These are phyloP conservation scores for Fusarium verrucosum DNA, from an alignment of 2,329 filamentous ascomycete genomes.

Conservation along the genomic window DNA sequence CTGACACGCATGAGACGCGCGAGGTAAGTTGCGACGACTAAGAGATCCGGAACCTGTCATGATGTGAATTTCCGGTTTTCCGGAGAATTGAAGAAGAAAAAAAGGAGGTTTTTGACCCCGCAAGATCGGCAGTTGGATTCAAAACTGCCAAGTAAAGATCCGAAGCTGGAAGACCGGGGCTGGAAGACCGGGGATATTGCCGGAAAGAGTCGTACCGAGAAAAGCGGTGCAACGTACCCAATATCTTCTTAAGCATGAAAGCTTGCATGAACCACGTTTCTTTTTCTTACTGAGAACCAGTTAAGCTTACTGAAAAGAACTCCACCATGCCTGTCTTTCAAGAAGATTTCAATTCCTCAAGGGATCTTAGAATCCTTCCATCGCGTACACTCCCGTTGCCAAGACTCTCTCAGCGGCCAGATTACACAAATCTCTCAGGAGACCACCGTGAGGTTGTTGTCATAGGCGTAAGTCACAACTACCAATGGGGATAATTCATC, in stretches of 20 bases:
- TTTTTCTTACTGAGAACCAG: background rate
- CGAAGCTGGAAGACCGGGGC: slow-evolving; percentile 5
- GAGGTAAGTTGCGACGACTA: background rate
- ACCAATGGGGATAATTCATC: accelerated
- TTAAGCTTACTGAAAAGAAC: accelerated
- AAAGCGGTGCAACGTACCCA: background rate
- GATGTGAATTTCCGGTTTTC: slow-evolving; percentile 1
- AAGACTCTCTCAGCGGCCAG: background rate
- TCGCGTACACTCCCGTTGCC: slow-evolving; percentile 2
- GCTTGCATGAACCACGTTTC: background rate
- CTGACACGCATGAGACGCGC: slow-evolving; percentile 7
- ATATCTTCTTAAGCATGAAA: background rate
- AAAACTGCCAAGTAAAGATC: slow-evolving; percentile 6
- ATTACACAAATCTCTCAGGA: background rate
- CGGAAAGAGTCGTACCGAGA: background rate
- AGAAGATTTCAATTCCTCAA: slow-evolving; percentile 2
- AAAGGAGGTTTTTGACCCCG: background rate
- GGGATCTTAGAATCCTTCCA: slow-evolving; percentile 11
- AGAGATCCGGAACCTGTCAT: background rate
- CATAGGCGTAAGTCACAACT: background rate
- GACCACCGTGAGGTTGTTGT: slow-evolving; percentile 12
- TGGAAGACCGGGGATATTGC: slow-evolving; percentile 9
- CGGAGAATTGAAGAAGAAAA: background rate
- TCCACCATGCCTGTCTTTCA: slow-evolving; percentile 17
- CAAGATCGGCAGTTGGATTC: background rate